These are phyloP conservation scores for Penicillium flavigenum DNA, from an alignment of 495 filamentous ascomycete genomes.

Conservation along the genomic window DNA sequence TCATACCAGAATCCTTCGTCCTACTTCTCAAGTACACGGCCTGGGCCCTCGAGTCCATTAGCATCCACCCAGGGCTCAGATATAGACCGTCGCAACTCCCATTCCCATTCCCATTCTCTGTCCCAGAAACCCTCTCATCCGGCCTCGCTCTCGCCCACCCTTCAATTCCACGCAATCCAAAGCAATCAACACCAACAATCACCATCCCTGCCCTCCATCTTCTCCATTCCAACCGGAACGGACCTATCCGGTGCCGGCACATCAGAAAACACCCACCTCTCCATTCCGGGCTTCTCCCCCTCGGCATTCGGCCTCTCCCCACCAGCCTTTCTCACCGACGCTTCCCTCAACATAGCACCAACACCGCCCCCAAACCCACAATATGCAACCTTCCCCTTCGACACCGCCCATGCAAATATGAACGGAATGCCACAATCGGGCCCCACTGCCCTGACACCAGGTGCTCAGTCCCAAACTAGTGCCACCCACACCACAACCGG, in stretches of 20 bases:
- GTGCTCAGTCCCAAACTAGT: constrained; percentile 39
- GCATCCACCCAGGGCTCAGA: constrained; percentile 18
- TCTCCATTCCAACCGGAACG: constrained; percentile 28
- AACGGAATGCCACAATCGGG: constrained; percentile 7
- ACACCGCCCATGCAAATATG: constrained; percentile 21
- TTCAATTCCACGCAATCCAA: constrained; percentile 23
- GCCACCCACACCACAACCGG: constrained; percentile 32
- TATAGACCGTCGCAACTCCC: constrained; percentile 16
- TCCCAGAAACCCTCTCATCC: constrained; percentile 9
- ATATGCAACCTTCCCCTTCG: constrained; percentile 49
- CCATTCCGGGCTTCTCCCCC: constrained; percentile 35
- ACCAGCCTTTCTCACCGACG: constrained; percentile 31
- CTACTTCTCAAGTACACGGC: constrained; percentile 16
- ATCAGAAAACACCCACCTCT: constrained; percentile 17
- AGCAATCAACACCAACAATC: constrained; percentile 16
- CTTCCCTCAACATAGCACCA: constrained; percentile 30
- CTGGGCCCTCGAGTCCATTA: constrained; percentile 16
- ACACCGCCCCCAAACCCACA: constrained; percentile 40
- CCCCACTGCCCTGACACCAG: constrained; percentile 34
- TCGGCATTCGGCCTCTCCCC: constrained; percentile 35
- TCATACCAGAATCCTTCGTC: constrained; percentile 15
- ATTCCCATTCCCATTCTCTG: constrained; percentile 5
- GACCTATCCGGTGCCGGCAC: constrained; percentile 4
- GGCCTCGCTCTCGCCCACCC: constrained; percentile 16
- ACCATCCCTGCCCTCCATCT: constrained; percentile 23